Conservation (phyloP, 768 basidiomycete genomes). For the Tricholomella constricta region DNA sequence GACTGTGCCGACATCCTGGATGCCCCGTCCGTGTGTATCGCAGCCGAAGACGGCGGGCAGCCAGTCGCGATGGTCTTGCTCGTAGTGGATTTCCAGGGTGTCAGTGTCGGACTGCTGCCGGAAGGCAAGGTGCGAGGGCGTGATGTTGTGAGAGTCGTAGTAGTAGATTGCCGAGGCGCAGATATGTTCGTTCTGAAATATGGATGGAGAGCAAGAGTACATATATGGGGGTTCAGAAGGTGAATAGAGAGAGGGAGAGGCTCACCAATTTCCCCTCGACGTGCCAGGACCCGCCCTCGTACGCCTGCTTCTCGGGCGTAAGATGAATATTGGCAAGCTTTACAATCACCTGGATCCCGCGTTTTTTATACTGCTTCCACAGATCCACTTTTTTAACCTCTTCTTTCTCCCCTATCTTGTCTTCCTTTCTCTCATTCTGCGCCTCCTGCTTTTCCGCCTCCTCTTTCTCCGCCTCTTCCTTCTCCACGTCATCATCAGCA, state of each 20-base stretch:
- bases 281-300: conserved; percentile 18
- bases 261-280: conserved; percentile 19
- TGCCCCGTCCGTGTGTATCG: background rate
- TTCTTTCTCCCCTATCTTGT: too few relatives aligned
- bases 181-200: conserved; percentile 18
- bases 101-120: conserved; percentile 5
- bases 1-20: conserved; percentile 14
- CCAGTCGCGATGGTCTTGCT: conserved; percentile 10
- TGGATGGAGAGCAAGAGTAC: too few relatives aligned
- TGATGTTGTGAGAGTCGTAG: conserved; percentile 18
- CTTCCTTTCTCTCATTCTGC: too few relatives aligned
- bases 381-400: conserved; percentile 11
- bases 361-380: conserved; percentile 1
- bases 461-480: too few relatives aligned
- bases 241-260: background rate
- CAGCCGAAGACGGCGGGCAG: conserved; percentile 7
- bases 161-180: conserved; percentile 21
- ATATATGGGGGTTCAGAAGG: too few relatives aligned
- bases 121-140: conserved; percentile 8
- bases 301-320: conserved; percentile 14
- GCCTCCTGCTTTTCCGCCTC: too few relatives aligned
- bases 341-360: conserved; percentile 18
- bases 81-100: background rate
- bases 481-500: background rate
- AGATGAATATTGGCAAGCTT: conserved; percentile 19